These are phyloP conservation scores for Trichoderma sp. DNA, from an alignment of 2,329 filamentous ascomycete species.

Conservation along the genomic window DNA sequence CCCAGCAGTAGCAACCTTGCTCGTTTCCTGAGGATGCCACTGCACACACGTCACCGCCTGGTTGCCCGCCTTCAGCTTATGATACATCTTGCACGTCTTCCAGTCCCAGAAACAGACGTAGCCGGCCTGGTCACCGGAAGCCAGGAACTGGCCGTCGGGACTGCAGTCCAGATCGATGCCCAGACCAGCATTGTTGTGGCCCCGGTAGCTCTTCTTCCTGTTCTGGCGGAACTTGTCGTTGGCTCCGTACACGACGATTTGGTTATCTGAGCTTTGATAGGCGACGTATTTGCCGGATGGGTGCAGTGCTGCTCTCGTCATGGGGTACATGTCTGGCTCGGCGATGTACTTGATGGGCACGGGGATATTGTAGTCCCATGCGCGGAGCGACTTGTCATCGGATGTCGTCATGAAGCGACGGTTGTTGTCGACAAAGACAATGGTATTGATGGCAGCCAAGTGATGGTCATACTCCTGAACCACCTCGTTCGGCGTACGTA, in stretches of 20 bases:
- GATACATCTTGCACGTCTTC: slow-evolving; percentile 99
- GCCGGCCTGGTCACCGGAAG: slow-evolving; percentile 82
- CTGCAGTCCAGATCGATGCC: slow-evolving; percentile 86
- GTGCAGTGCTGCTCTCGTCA: slow-evolving; percentile 82
- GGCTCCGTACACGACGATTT: slow-evolving; percentile 92
- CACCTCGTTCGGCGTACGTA: slow-evolving; percentile 70
- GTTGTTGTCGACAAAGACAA: slow-evolving; percentile 93
- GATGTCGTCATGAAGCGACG: slow-evolving; percentile 97
- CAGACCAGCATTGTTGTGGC: slow-evolving; percentile 94
- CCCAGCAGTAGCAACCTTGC: slow-evolving; percentile 88
- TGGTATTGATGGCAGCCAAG: slow-evolving; percentile 94
- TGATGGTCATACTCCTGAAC: slow-evolving; percentile 99
- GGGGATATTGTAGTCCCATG: slow-evolving; percentile 98
- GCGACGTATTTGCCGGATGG: slow-evolving; percentile 92
- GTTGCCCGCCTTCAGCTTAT: slow-evolving; percentile 87
- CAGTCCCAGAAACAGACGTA: slow-evolving; percentile 98
- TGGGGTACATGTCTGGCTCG: slow-evolving; percentile 96
- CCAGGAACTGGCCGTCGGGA: slow-evolving; percentile 89
- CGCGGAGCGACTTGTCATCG: slow-evolving; percentile 92
- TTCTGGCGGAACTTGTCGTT: slow-evolving; percentile 97
- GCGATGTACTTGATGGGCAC: slow-evolving; percentile 98
- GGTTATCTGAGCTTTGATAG: slow-evolving; percentile 92
- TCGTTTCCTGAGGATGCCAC: slow-evolving; percentile 98
- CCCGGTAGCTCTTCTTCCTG: slow-evolving; percentile 92
- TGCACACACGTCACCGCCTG: slow-evolving; percentile 81